phyloP scores from a whole-genome alignment of 441 rosid genomes.

The Kokia cookei region DNA sequence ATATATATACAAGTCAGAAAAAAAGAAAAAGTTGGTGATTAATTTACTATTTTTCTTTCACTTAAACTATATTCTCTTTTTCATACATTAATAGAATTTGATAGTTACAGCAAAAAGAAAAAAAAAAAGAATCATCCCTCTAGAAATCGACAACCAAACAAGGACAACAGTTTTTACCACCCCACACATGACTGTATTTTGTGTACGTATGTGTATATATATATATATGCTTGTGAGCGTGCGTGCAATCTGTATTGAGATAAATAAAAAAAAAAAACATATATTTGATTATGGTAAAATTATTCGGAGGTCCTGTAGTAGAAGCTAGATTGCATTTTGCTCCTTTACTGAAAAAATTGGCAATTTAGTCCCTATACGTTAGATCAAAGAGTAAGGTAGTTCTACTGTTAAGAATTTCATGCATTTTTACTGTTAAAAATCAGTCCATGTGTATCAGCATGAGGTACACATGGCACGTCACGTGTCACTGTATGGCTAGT shows the following conservation, averaged over 20 bases:
- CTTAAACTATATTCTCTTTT: constrained; percentile 1
- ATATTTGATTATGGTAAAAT: neutral
- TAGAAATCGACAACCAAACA: constrained; percentile 63
- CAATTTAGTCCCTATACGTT: too few species aligned
- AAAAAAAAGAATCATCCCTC: constrained; percentile 29
- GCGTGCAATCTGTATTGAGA: constrained; percentile 14
- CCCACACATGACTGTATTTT: constrained; percentile 20
- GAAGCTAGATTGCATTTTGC: fast-evolving
- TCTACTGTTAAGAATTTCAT: too few species aligned
- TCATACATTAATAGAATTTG: constrained; percentile 11
- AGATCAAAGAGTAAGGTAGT: too few species aligned
- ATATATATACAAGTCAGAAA: neutral
- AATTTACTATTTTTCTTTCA: neutral
- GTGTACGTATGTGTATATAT: constrained; percentile 19
- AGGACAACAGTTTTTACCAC: constrained; percentile 23
- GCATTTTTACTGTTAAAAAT: too few species aligned
- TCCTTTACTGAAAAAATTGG: too few species aligned
- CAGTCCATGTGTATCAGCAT: fast-evolving
- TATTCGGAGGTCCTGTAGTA: too few species aligned
- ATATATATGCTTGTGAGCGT: constrained; percentile 19
- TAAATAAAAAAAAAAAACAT: neutral
- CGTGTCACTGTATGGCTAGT: too few species aligned
- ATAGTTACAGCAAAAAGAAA: constrained; percentile 12
- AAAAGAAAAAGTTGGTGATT: neutral
- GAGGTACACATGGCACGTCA: too few species aligned